Conservation (phyloP, 176 grass and related monocot species). For the Phoenix roebelenii region DNA sequence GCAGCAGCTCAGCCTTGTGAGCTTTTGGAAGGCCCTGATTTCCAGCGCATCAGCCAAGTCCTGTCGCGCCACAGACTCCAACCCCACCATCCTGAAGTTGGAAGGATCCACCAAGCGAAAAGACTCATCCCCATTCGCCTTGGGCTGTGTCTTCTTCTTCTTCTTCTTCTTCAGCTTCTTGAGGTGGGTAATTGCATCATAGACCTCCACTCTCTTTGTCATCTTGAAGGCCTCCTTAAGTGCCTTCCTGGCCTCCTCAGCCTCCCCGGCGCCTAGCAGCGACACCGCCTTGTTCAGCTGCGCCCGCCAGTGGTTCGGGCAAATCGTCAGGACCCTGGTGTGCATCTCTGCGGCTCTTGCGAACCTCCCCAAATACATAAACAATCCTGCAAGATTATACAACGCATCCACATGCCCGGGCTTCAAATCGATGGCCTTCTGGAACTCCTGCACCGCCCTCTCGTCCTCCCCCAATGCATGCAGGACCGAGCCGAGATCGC, state of each 20-base stretch:
- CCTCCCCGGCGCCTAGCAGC: slow-evolving; percentile 82
- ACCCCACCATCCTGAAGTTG: slow-evolving; percentile 76
- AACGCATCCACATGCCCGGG: slow-evolving; percentile 84
- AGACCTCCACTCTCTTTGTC: slow-evolving; percentile 91
- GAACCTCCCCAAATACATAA: slow-evolving; percentile 67
- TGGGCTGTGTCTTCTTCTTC: slow-evolving; percentile 26
- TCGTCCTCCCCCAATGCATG: slow-evolving; percentile 85
- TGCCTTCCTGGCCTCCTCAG: slow-evolving; percentile 80
- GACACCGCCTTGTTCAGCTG: slow-evolving; percentile 92
- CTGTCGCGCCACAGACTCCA: slow-evolving; percentile 59
- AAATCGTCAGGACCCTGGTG: slow-evolving; percentile 65
- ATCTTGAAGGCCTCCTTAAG: slow-evolving; percentile 98
- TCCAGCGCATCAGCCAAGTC: slow-evolving; percentile 93
- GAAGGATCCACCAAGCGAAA: slow-evolving; percentile 85
- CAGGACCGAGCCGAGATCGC: slow-evolving; percentile 82
- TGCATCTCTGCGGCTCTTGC: slow-evolving; percentile 80
- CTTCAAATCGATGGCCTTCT: slow-evolving; percentile 96
- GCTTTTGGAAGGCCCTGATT: slow-evolving; percentile 80
- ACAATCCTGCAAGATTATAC: slow-evolving; percentile 90
- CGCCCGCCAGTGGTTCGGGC: slow-evolving; percentile 73
- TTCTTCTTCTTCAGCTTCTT: slow-evolving; percentile 88
- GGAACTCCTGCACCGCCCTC: slow-evolving; percentile 76
- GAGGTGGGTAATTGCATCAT: slow-evolving; percentile 94
- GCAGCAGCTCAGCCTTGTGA: slow-evolving; percentile 59
- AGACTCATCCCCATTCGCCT: slow-evolving; percentile 36